Conservation (phyloP, 2,329 filamentous ascomycete genomes). For the Trichoderma sp. region DNA sequence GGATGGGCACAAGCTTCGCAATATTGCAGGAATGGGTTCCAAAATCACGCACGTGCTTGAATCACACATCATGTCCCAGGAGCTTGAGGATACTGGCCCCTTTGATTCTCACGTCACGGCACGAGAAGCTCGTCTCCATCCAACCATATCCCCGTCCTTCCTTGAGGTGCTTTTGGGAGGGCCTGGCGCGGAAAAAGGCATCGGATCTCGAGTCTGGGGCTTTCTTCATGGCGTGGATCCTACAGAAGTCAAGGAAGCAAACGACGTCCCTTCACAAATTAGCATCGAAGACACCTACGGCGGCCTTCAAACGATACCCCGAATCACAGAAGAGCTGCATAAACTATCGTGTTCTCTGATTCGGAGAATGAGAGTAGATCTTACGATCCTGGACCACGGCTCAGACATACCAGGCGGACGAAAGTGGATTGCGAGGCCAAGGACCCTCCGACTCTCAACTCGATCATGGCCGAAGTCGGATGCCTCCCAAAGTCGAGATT, state of each 20-base stretch:
- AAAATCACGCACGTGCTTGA: slow-evolving; percentile 60
- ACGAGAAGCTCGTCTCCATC: slow-evolving; percentile 64
- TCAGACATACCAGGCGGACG: slow-evolving; percentile 40
- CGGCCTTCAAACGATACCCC: slow-evolving; percentile 65
- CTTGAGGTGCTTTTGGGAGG: slow-evolving; percentile 73
- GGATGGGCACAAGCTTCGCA: slow-evolving; percentile 73
- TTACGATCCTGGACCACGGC: slow-evolving; percentile 58
- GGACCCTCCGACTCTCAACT: slow-evolving; percentile 79
- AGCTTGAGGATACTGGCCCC: slow-evolving; percentile 42
- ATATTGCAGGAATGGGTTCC: slow-evolving; percentile 83
- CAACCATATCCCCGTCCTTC: slow-evolving; percentile 63
- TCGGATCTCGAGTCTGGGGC: slow-evolving; percentile 74
- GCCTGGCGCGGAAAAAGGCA: slow-evolving; percentile 70
- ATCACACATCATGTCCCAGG: slow-evolving; percentile 53
- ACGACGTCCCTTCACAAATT: slow-evolving; percentile 79
- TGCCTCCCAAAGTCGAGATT: slow-evolving; percentile 57
- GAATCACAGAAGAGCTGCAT: slow-evolving; percentile 70
- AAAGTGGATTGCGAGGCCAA: slow-evolving; percentile 78
- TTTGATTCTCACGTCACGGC: slow-evolving; percentile 61
- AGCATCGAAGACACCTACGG: slow-evolving; percentile 93
- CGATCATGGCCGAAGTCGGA: slow-evolving; percentile 56
- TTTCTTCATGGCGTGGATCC: slow-evolving; percentile 82
- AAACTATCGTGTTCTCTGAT: slow-evolving; percentile 72
- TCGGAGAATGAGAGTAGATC: slow-evolving; percentile 76
- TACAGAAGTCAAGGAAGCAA: slow-evolving; percentile 71